Evolutionary conservation across 140 eudicot species (phyloP).

Genomic region (Stevia rebaudiana): DNA sequence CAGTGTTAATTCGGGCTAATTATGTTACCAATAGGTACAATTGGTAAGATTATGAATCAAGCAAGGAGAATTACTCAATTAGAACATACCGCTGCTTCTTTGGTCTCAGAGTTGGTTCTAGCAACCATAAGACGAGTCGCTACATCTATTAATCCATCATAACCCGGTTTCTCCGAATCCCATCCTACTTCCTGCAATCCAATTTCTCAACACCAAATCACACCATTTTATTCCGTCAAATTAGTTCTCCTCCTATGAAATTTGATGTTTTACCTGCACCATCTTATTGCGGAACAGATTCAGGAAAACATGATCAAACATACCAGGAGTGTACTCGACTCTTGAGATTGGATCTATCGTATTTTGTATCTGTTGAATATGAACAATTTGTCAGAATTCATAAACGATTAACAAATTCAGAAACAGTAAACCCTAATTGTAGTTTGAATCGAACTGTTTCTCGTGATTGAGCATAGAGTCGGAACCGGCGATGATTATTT

Average conservation of each 20-base stretch:
- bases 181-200: slow-evolving; percentile 74
- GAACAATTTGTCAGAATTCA: background rate
- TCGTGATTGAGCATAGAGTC: slow-evolving; percentile 30
- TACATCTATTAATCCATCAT: slow-evolving; percentile 87
- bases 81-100: slow-evolving; percentile 61
- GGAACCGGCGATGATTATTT: slow-evolving; percentile 7
- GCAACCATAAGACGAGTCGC: slow-evolving; percentile 79
- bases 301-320: slow-evolving; percentile 53
- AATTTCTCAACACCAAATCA: slow-evolving; percentile 3
- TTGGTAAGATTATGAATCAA: background rate
- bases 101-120: slow-evolving; percentile 58
- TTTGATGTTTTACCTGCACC: slow-evolving; percentile 46
- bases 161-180: slow-evolving; percentile 85
- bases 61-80: background rate
- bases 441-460: slow-evolving; percentile 18
- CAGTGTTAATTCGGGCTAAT: background rate
- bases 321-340: slow-evolving; percentile 48
- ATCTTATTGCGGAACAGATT: slow-evolving; percentile 62
- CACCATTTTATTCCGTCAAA: background rate
- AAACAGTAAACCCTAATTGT: background rate
- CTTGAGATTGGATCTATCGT: slow-evolving; percentile 17
- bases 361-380: slow-evolving; percentile 30
- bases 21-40: background rate
- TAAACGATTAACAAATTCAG: background rate
- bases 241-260: background rate